Evolutionary conservation across 1,139 yeast species (phyloP).

Genomic region (Magnusiomyces ingens): DNA sequence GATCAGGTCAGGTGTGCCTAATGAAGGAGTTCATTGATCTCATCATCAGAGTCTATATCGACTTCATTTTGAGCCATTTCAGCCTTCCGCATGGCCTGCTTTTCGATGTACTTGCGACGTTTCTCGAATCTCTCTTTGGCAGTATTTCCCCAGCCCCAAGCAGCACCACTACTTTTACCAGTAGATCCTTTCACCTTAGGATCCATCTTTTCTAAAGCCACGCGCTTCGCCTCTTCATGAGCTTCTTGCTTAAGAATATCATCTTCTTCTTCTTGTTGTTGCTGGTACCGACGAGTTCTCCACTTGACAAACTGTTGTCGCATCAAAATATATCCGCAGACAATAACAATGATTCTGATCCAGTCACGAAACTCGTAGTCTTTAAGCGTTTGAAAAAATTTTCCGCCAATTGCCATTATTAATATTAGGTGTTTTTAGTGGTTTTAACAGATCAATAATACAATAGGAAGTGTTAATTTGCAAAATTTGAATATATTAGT

Average conservation of each 20-base stretch:
- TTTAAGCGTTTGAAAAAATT: slow-evolving; percentile 6
- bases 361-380: slow-evolving; percentile 14
- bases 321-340: slow-evolving; percentile 15
- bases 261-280: slow-evolving; percentile 9
- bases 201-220: slow-evolving; percentile 8
- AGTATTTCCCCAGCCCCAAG: slow-evolving; percentile 16
- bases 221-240: slow-evolving; percentile 8
- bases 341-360: slow-evolving; percentile 14
- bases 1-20: neutral
- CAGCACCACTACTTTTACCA: neutral
- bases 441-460: no score
- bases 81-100: slow-evolving; percentile 13
- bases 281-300: slow-evolving; percentile 11
- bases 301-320: slow-evolving; percentile 13
- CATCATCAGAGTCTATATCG: slow-evolving; percentile 14
- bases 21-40: slow-evolving; percentile 14
- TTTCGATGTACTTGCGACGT: slow-evolving; percentile 14
- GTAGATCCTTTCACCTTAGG: slow-evolving; percentile 1
- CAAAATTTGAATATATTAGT: no score
- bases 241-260: slow-evolving; percentile 10
- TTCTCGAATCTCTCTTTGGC: slow-evolving; percentile 11
- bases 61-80: slow-evolving; percentile 14
- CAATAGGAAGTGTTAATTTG: no score
- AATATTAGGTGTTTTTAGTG: no score
- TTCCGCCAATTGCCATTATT: neutral